Evolutionary conservation across 225 moss, liverwort and hornwort species (phyloP).

Genomic region (Neckera pumila): DNA sequence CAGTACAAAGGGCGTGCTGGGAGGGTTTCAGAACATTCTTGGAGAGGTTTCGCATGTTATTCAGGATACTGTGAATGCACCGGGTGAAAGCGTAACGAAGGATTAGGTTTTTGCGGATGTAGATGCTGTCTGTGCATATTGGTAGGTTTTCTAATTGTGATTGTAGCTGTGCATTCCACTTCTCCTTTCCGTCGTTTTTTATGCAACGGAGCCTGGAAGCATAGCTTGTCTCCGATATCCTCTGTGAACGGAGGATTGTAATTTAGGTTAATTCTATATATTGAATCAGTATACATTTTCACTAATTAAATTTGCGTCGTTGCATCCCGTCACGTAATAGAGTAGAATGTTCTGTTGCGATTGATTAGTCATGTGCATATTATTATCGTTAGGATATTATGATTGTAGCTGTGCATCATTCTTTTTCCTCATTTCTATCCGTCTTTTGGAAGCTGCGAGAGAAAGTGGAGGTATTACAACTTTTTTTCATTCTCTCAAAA

Average conservation of each 20-base stretch:
- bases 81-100: not conserved
- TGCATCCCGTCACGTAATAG: not conserved
- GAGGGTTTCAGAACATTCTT: constrained; percentile 13
- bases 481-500: not conserved
- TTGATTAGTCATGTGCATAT: too few species aligned
- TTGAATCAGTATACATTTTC: not conserved
- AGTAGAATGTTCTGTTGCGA: not conserved
- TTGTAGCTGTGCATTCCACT: not conserved
- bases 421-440: too few species aligned
- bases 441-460: too few species aligned
- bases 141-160: not conserved
- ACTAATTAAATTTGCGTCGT: too few species aligned
- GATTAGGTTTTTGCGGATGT: not conserved
- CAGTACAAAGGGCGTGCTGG: not conserved
- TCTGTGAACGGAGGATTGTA: not conserved
- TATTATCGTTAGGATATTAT: too few species aligned
- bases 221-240: not conserved
- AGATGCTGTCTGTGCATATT: not conserved
- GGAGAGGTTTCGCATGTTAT: constrained; percentile 28
- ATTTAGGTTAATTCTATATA: not conserved
- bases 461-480: too few species aligned
- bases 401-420: not conserved
- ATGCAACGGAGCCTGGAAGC: not conserved
- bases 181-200: not conserved
- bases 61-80: constrained; percentile 32